Evolutionary conservation across 345 rosid species (phyloP).

Genomic region (Cardamine occulta): DNA sequence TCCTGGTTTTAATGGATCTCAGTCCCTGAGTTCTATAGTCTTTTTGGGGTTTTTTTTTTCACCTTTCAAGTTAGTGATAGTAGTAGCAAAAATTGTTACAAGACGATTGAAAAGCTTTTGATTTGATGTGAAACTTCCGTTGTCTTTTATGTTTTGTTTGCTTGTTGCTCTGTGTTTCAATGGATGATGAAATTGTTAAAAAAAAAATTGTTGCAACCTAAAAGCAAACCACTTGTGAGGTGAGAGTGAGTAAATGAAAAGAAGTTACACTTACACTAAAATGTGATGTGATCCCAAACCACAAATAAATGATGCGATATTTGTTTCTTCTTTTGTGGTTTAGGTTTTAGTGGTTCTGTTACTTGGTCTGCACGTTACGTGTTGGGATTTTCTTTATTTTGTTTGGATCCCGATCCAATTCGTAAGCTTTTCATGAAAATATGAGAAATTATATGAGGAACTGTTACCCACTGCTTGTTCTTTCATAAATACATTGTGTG

Average conservation of each 20-base stretch:
- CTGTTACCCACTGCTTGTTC: constrained; percentile 6
- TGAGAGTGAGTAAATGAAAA: not conserved
- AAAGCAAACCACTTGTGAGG: constrained; percentile 24
- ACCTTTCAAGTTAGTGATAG: constrained; percentile 31
- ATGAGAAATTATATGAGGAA: not conserved
- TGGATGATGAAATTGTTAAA: not conserved
- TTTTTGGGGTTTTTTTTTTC: not conserved
- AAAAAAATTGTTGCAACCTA: not conserved
- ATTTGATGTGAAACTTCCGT: constrained; percentile 1
- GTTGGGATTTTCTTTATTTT: not conserved
- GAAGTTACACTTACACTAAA: constrained; percentile 11
- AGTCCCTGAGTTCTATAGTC: constrained; percentile 31
- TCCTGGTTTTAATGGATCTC: constrained; percentile 43
- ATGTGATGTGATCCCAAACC: constrained; percentile 20
- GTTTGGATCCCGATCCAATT: not conserved
- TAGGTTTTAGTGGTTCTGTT: constrained; percentile 11
- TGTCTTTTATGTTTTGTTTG: constrained; percentile 14
- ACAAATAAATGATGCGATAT: constrained; percentile 11
- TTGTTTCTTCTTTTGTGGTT: constrained; percentile 21
- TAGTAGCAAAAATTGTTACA: constrained; percentile 21
- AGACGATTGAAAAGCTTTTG: constrained; percentile 37
- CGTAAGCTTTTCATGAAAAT: too few relatives aligned
- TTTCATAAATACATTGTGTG: constrained; percentile 25
- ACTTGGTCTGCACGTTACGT: constrained; percentile 5
- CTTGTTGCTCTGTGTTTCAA: constrained; percentile 21